Percentiles rank a stretch among this genome's conserved stretches.
These are phyloP conservation scores for Conticribra guillardii DNA, from an alignment of 108 stramenopile species.

Conservation along the genomic window DNA sequence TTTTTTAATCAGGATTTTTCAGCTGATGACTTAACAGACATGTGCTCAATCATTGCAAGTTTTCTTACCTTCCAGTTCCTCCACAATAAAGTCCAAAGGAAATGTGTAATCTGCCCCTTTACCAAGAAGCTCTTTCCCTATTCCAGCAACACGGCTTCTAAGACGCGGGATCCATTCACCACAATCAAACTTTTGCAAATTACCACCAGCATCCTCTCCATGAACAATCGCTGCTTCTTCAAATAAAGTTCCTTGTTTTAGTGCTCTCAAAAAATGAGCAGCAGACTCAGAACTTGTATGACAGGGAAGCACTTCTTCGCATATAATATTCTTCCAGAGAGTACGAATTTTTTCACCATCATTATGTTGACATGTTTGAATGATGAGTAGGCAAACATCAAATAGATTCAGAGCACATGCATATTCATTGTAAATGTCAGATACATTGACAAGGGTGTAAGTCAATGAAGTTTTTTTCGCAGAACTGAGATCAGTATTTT, in stretches of 20 bases:
- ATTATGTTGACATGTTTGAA: slow-evolving; percentile 63
- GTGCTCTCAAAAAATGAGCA: slow-evolving; percentile 44
- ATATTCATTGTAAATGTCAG: slow-evolving; percentile 82
- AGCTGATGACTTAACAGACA: neutral
- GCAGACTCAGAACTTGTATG: slow-evolving; percentile 53
- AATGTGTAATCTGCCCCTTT: slow-evolving; percentile 70
- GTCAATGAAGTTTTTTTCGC: slow-evolving; percentile 54
- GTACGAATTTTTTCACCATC: slow-evolving; percentile 54
- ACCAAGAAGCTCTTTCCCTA: slow-evolving; percentile 74
- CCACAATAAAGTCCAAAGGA: slow-evolving; percentile 67
- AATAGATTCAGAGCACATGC: slow-evolving; percentile 66
- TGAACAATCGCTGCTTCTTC: slow-evolving; percentile 40
- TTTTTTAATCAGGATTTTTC: too few relatives aligned
- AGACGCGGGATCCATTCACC: slow-evolving; percentile 72
- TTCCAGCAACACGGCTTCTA: slow-evolving; percentile 48
- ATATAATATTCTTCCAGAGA: slow-evolving; percentile 79
- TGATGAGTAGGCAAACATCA: slow-evolving; percentile 75
- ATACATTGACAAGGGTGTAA: slow-evolving; percentile 57
- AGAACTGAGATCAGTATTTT: slow-evolving; percentile 45
- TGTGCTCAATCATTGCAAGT: neutral
- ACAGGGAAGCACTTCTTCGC: slow-evolving; percentile 78
- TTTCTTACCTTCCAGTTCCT: slow-evolving; percentile 70
- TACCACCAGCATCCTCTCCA: slow-evolving; percentile 11
- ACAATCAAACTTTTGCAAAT: slow-evolving; percentile 64
- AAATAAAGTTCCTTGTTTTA: slow-evolving; percentile 55